phyloP scores from a whole-genome alignment of 192 early-diverging fungal genomes.

The Spizellomyces sp. region DNA sequence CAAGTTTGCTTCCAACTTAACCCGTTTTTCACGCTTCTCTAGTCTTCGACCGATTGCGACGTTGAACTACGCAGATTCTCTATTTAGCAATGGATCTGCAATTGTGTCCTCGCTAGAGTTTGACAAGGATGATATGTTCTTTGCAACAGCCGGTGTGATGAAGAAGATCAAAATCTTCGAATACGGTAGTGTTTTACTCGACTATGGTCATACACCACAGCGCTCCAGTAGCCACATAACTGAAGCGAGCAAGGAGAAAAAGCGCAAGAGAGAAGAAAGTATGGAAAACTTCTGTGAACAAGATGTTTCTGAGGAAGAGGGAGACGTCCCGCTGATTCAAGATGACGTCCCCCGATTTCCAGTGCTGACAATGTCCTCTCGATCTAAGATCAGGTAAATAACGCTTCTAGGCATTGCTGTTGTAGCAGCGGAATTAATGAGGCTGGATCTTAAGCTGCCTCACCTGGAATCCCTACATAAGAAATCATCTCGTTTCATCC shows the following conservation, averaged over 20 bases:
- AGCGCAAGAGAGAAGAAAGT: constrained; percentile 28
- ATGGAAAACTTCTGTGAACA: constrained; percentile 14
- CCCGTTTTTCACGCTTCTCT: constrained; percentile 68
- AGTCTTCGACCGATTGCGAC: constrained; percentile 74
- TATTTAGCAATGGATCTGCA: constrained; percentile 62
- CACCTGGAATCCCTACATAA: constrained; percentile 87
- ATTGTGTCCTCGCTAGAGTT: constrained; percentile 95
- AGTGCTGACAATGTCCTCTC: constrained; percentile 72
- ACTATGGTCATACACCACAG: constrained; percentile 11
- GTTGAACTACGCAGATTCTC: constrained; percentile 74
- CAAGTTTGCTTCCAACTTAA: constrained; percentile 66
- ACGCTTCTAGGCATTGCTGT: background rate
- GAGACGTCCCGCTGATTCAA: constrained; percentile 16
- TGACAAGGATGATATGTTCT: constrained; percentile 89
- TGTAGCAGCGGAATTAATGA: background rate
- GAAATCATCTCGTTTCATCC: constrained; percentile 80
- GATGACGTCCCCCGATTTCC: constrained; percentile 71
- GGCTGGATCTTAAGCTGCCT: constrained; percentile 66
- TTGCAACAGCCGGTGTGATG: constrained; percentile 92
- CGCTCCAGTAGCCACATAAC: constrained; percentile 4
- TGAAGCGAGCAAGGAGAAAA: background rate
- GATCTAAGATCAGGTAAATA: constrained; percentile 81
- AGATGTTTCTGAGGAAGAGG: constrained; percentile 10
- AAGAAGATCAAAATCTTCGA: constrained; percentile 94
- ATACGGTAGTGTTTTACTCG: constrained; percentile 56